Conservation (phyloP, 176 grass and related monocot species). For the Phragmites australis region DNA sequence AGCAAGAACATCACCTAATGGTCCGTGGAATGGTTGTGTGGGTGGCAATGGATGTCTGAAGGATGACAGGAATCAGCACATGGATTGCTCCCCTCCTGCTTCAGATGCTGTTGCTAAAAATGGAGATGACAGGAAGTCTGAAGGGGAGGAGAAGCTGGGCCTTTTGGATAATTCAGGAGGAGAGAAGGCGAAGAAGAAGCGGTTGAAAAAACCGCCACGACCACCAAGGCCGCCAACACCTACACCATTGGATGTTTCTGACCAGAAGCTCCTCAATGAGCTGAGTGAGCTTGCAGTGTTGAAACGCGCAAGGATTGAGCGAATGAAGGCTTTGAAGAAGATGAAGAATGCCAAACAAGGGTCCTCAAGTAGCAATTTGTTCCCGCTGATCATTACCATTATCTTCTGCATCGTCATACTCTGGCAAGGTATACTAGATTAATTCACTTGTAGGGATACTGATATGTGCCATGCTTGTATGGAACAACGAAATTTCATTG, state of each 20-base stretch:
- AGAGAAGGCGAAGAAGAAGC: slow-evolving; percentile 78
- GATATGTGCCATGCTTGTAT: neutral
- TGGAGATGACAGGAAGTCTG: slow-evolving; percentile 45
- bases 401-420: slow-evolving; percentile 93
- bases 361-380: slow-evolving; percentile 52
- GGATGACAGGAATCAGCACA: slow-evolving; percentile 40
- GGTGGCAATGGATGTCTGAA: slow-evolving; percentile 26
- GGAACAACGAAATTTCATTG: neutral
- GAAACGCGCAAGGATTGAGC: slow-evolving; percentile 86
- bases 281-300: slow-evolving; percentile 73
- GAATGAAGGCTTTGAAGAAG: slow-evolving; percentile 93
- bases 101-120: slow-evolving; percentile 40
- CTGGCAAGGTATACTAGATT: slow-evolving; percentile 86
- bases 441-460: neutral
- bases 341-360: slow-evolving; percentile 77
- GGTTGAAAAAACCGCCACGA: slow-evolving; percentile 71
- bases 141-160: slow-evolving; percentile 52
- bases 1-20: slow-evolving; percentile 29
- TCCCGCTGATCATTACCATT: slow-evolving; percentile 75
- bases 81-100: slow-evolving; percentile 11
- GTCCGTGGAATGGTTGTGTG: slow-evolving; percentile 24
- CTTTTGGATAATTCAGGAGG: slow-evolving; percentile 48
- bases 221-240: slow-evolving; percentile 66
- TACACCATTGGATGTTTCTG: slow-evolving; percentile 60
- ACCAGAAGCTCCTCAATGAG: slow-evolving; percentile 85